Conservation (phyloP, 768 basidiomycete species). For the Trametes cinnabarina region DNA sequence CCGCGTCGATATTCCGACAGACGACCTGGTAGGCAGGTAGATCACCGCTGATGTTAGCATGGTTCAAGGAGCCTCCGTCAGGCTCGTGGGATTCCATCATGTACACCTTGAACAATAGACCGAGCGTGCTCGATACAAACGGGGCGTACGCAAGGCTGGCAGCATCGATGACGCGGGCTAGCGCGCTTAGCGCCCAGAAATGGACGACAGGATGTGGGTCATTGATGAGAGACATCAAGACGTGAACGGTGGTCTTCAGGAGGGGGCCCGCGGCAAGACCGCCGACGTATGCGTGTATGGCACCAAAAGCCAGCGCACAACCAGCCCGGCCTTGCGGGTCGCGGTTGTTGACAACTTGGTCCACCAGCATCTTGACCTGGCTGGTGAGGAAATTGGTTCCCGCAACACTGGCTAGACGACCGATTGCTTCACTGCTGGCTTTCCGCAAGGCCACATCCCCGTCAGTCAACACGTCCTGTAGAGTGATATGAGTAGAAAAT, state of each 20-base stretch:
- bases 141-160: constrained; percentile 91
- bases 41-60: constrained; percentile 86
- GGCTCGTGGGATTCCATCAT: constrained; percentile 87
- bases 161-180: constrained; percentile 84
- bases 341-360: constrained; percentile 91
- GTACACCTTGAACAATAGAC: constrained; percentile 88
- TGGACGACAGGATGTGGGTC: constrained; percentile 98
- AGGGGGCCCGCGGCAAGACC: constrained; percentile 93
- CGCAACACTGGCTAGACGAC: constrained; percentile 79
- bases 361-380: constrained; percentile 87
- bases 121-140: constrained; percentile 83
- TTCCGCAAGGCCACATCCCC: constrained; percentile 73
- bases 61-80: constrained; percentile 81
- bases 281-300: constrained; percentile 89
- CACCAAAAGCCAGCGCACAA: constrained; percentile 88
- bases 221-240: constrained; percentile 90
- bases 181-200: constrained; percentile 85
- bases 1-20: constrained; percentile 89
- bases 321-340: constrained; percentile 92
- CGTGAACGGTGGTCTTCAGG: constrained; percentile 92
- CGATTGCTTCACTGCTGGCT: constrained; percentile 85
- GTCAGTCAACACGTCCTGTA: constrained; percentile 76
- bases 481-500: constrained; percentile 10
- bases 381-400: constrained; percentile 81
- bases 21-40: constrained; percentile 89